A percentile compares a stretch with the other conserved stretches of the same genome.
phyloP scores from a whole-genome alignment of 2,329 filamentous ascomycete species.

The Phyllosticta citriasiana region DNA sequence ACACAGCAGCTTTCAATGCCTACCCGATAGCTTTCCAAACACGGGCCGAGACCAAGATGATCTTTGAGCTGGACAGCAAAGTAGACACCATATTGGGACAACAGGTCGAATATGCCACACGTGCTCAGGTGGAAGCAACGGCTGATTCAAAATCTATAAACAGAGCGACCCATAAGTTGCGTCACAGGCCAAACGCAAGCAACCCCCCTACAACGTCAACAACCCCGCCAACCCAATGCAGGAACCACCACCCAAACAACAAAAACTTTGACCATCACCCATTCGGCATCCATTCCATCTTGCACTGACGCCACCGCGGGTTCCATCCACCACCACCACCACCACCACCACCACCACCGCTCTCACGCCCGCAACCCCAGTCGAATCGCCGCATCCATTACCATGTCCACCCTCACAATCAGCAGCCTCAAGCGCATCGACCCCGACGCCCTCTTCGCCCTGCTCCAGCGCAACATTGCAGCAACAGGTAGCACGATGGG shows the following conservation, averaged over 20 bases:
- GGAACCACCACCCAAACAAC: not conserved
- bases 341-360: not conserved
- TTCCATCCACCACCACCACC: not conserved
- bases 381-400: not conserved
- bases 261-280: not conserved
- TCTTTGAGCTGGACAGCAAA: too few relatives aligned
- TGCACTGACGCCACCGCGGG: not conserved
- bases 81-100: too few relatives aligned
- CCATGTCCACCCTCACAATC: slow-evolving; percentile 48
- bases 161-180: not conserved
- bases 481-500: not conserved
- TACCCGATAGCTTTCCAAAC: too few relatives aligned
- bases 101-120: too few relatives aligned
- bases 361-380: not conserved
- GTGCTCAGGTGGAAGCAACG: not conserved
- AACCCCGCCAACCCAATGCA: not conserved
- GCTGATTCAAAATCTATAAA: not conserved
- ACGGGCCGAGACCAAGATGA: too few relatives aligned
- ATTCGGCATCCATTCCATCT: not conserved
- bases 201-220: not conserved
- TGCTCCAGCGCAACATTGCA: slow-evolving; percentile 33
- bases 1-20: too few relatives aligned
- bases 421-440: slow-evolving; percentile 57
- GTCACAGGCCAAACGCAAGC: not conserved
- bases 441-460: slow-evolving; percentile 56